phyloP scores from a whole-genome alignment of 176 grass and related monocot genomes.

The Pharus latifolius region DNA sequence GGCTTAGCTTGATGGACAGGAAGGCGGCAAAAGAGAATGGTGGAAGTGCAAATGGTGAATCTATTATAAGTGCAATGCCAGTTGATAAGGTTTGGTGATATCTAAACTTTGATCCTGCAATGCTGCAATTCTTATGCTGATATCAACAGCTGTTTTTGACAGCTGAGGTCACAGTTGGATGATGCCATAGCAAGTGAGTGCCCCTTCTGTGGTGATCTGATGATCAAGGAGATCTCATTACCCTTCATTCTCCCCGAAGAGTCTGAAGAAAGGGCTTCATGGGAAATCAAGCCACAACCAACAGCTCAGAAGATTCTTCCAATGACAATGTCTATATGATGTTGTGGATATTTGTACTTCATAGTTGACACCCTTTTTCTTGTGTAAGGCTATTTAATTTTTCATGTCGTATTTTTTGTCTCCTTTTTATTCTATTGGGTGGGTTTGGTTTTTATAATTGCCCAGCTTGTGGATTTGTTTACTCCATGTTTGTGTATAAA shows the following conservation, averaged over 20 bases:
- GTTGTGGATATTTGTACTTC: not conserved
- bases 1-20: conserved; percentile 66
- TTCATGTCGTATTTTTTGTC: no score
- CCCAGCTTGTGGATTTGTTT: conserved; percentile 14
- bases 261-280: conserved; percentile 59
- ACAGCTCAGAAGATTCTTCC: conserved; percentile 64
- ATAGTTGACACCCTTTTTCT: not conserved
- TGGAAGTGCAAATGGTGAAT: conserved; percentile 34
- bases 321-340: conserved; percentile 73
- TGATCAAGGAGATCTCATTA: conserved; percentile 87
- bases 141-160: not conserved
- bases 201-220: conserved; percentile 86
- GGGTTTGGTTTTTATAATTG: not conserved
- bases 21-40: conserved; percentile 44
- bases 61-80: conserved; percentile 28
- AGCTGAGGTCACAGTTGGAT: conserved; percentile 82
- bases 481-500: no score
- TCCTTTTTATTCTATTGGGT: not conserved
- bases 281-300: conserved; percentile 72
- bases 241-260: conserved; percentile 71
- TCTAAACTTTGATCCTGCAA: not conserved
- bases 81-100: conserved; percentile 62
- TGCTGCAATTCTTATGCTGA: not conserved
- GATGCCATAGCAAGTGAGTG: conserved; percentile 91
- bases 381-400: not conserved